Percentiles rank a stretch among this genome's conserved stretches.
Conservation (phyloP, 495 filamentous ascomycete genomes). For the Penicillium longicatenatum region DNA sequence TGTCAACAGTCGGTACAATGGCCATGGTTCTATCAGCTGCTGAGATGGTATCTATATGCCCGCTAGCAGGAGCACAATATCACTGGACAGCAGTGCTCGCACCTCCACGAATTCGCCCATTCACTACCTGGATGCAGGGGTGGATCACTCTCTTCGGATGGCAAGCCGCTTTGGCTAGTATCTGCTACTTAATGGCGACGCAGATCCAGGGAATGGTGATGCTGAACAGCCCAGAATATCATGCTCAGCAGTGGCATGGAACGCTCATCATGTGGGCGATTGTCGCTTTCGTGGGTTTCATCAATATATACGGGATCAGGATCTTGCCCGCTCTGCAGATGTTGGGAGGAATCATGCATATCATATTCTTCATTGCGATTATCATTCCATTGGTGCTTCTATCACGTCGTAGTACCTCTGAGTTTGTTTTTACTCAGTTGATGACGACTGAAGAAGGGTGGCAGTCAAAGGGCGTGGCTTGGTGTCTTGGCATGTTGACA, state of each 20-base stretch:
- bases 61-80: constrained; percentile 30
- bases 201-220: constrained; percentile 48
- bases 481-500: constrained; percentile 40
- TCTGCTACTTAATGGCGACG: constrained; percentile 37
- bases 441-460: constrained; percentile 31
- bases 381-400: constrained; percentile 45
- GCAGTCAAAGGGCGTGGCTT: constrained; percentile 41
- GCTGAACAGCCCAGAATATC: constrained; percentile 43
- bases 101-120: constrained; percentile 19
- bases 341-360: constrained; percentile 47
- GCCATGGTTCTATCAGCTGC: constrained; percentile 29
- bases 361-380: constrained; percentile 48
- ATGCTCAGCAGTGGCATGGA: constrained; percentile 44
- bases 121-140: constrained; percentile 32
- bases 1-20: constrained; percentile 29
- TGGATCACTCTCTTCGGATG: constrained; percentile 45
- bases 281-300: constrained; percentile 25
- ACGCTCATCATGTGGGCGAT: constrained; percentile 48
- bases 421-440: constrained; percentile 46
- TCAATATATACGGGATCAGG: constrained; percentile 46
- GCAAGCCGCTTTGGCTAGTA: constrained; percentile 36
- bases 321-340: constrained; percentile 49
- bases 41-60: constrained; percentile 43
- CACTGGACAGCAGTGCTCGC: constrained; percentile 32
- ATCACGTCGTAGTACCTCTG: constrained; percentile 39